Conservation (phyloP, 331 rosid species). For the Dryas integrifolia region DNA sequence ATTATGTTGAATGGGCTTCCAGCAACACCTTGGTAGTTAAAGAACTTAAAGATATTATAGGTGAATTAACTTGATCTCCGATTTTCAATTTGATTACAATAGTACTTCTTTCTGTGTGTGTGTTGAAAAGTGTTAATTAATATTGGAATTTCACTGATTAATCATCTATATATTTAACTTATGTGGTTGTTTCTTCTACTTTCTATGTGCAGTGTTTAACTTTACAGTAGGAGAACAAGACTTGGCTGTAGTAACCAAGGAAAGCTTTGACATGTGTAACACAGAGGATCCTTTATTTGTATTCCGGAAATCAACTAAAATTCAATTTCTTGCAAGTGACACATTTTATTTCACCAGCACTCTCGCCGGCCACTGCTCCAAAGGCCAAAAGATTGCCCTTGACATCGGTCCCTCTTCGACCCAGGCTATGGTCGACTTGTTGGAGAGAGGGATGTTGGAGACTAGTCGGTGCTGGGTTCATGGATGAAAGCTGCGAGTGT, state of each 20-base stretch:
- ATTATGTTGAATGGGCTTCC: conserved; percentile 6
- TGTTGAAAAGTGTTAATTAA: background rate
- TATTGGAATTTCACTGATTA: background rate
- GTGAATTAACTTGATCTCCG: background rate
- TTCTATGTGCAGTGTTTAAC: background rate
- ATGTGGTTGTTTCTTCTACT: background rate
- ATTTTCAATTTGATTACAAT: too few relatives aligned
- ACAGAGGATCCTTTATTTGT: background rate
- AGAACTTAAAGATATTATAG: background rate
- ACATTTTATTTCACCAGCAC: conserved; percentile 4
- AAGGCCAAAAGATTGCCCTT: background rate
- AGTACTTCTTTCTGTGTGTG: too few relatives aligned
- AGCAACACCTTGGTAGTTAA: background rate
- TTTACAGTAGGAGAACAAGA: conserved; percentile 9
- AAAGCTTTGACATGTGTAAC: background rate
- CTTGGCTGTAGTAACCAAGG: conserved; percentile 8
- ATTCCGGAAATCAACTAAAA: background rate
- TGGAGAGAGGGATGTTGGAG: too few relatives aligned
- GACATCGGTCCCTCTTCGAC: background rate
- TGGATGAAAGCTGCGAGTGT: too few relatives aligned
- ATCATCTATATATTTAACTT: background rate
- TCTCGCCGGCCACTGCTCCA: background rate
- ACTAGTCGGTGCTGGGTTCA: too few relatives aligned
- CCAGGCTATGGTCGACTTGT: too few relatives aligned
- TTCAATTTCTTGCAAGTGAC: background rate